A percentile compares a stretch with the other conserved stretches of the same genome.
phyloP scores from a whole-genome alignment of 306 rosid species.

The Begonia loranthoides region DNA sequence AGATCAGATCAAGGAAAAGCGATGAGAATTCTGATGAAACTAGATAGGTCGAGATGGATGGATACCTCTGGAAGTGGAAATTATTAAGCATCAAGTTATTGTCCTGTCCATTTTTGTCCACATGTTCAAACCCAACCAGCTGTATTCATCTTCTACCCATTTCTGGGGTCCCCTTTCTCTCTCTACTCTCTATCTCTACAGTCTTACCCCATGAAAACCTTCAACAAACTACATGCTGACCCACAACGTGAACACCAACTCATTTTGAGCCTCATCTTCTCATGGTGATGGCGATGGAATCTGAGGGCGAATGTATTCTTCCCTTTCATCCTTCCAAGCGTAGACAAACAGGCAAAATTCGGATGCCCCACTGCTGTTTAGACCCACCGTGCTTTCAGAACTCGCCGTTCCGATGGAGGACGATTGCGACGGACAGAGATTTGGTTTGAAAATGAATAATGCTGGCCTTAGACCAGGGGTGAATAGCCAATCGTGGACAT shows the following conservation, averaged over 20 bases:
- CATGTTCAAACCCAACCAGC: conserved; percentile 55
- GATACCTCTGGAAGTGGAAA: conserved; percentile 33
- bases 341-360: conserved; percentile 77
- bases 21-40: conserved; percentile 20
- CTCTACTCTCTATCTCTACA: neutral
- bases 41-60: conserved; percentile 3
- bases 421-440: conserved; percentile 25
- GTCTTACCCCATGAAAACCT: conserved; percentile 19
- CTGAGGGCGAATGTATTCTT: too few relatives aligned
- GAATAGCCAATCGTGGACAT: conserved; percentile 87
- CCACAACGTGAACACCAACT: conserved; percentile 7
- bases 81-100: conserved; percentile 41
- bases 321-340: conserved; percentile 80
- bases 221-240: conserved; percentile 21
- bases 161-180: conserved; percentile 24
- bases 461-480: conserved; percentile 83
- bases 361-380: conserved; percentile 47
- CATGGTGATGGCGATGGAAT: conserved; percentile 4
- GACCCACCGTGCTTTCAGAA: conserved; percentile 43
- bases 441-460: conserved; percentile 71
- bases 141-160: conserved; percentile 29
- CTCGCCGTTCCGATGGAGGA: conserved; percentile 22
- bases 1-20: conserved; percentile 41
- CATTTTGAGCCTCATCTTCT: conserved; percentile 21
- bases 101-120: conserved; percentile 50